Percentiles rank a stretch among this genome's conserved stretches.
Evolutionary conservation across 805 yeast species (phyloP).

Genomic region (Wickerhamiella dianesei): DNA sequence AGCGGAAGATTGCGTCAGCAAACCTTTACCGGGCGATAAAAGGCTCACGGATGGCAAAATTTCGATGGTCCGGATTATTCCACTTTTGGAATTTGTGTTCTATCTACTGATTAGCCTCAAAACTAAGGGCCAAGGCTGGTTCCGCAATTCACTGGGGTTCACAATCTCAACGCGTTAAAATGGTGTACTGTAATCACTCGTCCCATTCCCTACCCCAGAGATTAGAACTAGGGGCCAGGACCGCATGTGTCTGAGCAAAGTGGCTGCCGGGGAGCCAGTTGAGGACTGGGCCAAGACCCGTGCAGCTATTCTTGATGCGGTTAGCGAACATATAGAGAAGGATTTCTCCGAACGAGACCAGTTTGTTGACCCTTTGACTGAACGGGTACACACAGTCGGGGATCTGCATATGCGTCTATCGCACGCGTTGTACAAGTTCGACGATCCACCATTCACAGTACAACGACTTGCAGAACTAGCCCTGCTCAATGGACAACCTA

Average conservation of each 20-base stretch:
- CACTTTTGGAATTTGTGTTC: too few species aligned
- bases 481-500: constrained; percentile 15
- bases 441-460: constrained; percentile 28
- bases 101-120: too few species aligned
- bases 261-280: constrained; percentile 6
- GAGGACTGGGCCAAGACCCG: constrained; percentile 8
- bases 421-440: constrained; percentile 7
- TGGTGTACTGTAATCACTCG: too few species aligned
- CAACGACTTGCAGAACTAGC: constrained; percentile 28
- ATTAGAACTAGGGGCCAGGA: too few species aligned
- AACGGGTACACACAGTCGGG: constrained; percentile 6
- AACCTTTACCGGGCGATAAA: background rate
- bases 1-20: background rate
- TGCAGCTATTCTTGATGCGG: constrained; percentile 3
- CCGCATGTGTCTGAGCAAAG: background rate
- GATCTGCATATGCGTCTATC: constrained; percentile 7
- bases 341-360: constrained; percentile 8
- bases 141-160: too few species aligned
- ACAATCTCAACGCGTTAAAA: too few species aligned
- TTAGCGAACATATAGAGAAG: background rate
- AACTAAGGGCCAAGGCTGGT: too few species aligned
- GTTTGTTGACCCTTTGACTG: constrained; percentile 17
- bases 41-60: too few species aligned
- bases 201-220: too few species aligned
- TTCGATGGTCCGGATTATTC: too few species aligned